A percentile compares a stretch with the other conserved stretches of the same genome.
phyloP scores from a whole-genome alignment of 495 filamentous ascomycete species.

The Aspergillus ellipticus region DNA sequence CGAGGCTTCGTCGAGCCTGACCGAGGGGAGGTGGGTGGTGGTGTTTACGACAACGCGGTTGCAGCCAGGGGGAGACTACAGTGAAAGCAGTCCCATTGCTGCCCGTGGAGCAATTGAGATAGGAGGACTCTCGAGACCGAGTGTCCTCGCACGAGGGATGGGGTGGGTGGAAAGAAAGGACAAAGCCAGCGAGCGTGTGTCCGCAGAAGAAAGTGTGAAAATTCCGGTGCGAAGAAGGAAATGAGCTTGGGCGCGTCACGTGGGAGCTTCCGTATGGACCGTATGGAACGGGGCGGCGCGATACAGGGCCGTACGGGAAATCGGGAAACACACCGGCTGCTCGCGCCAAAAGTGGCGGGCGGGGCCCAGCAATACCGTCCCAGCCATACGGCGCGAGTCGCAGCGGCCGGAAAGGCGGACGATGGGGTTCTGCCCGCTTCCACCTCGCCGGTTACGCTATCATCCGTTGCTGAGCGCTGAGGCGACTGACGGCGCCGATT shows the following conservation, averaged over 20 bases:
- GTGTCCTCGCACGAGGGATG: conserved; percentile 17
- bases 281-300: no score
- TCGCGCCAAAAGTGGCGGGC: background rate
- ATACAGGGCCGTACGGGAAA: no score
- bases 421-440: conserved; percentile 44
- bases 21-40: conserved; percentile 10
- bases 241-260: conserved; percentile 12
- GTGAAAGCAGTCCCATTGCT: conserved; percentile 43
- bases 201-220: conserved; percentile 21
- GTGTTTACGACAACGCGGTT: conserved; percentile 30
- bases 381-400: background rate
- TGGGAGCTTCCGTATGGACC: conserved; percentile 2
- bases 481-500: background rate
- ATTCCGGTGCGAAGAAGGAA: conserved; percentile 28
- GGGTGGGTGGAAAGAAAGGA: conserved; percentile 3
- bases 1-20: conserved; percentile 18
- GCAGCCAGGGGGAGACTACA: conserved; percentile 28
- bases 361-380: conserved; percentile 7
- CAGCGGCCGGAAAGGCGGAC: conserved; percentile 17
- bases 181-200: conserved; percentile 10
- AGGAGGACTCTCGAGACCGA: conserved; percentile 29
- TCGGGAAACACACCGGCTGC: no score
- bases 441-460: conserved; percentile 3
- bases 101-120: conserved; percentile 14
- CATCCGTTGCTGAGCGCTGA: background rate